phyloP scores from a whole-genome alignment of 352 stramenopile species.

The Pythium oligandrum region DNA sequence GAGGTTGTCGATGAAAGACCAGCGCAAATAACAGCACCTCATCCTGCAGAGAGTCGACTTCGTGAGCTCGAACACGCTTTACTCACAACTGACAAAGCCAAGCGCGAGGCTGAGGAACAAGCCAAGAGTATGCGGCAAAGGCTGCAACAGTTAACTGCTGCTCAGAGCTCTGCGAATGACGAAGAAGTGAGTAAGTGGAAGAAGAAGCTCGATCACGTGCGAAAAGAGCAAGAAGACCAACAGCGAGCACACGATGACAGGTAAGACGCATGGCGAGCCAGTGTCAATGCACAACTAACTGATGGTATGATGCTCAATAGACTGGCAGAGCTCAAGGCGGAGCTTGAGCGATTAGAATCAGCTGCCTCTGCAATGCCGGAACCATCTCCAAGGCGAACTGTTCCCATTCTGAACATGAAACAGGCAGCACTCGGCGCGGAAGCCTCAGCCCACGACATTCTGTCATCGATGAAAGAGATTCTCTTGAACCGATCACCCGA shows the following conservation, averaged over 20 bases:
- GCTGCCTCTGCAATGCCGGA: neutral
- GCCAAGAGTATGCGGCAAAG: slow-evolving; percentile 9
- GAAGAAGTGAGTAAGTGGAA: slow-evolving; percentile 47
- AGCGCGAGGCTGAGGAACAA: slow-evolving; percentile 50
- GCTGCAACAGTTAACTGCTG: no score
- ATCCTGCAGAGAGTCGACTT: slow-evolving; percentile 1
- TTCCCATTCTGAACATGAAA: slow-evolving; percentile 37
- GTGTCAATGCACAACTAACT: neutral
- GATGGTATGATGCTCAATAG: neutral
- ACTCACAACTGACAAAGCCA: slow-evolving; percentile 25
- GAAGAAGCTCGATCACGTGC: slow-evolving; percentile 42
- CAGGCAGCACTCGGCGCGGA: slow-evolving; percentile 36
- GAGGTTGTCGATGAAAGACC: no score
- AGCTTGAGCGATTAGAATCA: slow-evolving; percentile 11
- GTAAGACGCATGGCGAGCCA: slow-evolving; percentile 9
- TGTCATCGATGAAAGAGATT: slow-evolving; percentile 69
- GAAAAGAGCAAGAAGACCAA: slow-evolving; percentile 35
- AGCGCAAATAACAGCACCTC: no score
- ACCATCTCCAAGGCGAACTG: no score
- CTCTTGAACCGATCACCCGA: slow-evolving; percentile 45
- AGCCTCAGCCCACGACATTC: slow-evolving; percentile 54
- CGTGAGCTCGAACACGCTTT: slow-evolving; percentile 16
- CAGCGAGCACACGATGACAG: slow-evolving; percentile 36
- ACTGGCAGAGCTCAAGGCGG: slow-evolving; percentile 2
- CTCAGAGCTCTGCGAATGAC: slow-evolving; percentile 10